Percentiles rank a stretch among this genome's conserved stretches.
These are phyloP conservation scores for Stentor coeruleus DNA, from an alignment of 73 alveolate species.

Conservation along the genomic window DNA sequence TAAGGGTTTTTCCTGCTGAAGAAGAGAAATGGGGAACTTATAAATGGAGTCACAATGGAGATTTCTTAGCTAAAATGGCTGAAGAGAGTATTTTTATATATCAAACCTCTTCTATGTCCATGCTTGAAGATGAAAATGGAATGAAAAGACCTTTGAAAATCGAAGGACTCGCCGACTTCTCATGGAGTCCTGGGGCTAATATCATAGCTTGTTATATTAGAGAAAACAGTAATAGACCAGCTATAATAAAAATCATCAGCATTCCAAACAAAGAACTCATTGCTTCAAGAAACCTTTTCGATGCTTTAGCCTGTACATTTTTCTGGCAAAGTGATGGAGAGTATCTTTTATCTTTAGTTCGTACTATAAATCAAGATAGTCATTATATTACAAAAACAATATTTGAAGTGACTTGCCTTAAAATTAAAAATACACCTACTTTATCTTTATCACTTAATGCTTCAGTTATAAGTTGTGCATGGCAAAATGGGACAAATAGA, in stretches of 20 bases:
- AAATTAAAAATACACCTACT: background rate
- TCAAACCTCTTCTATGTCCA: background rate
- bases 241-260: background rate
- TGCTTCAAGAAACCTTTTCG: slow-evolving; percentile 14
- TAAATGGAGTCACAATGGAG: slow-evolving; percentile 21
- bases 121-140: slow-evolving; percentile 13
- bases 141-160: background rate
- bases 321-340: background rate
- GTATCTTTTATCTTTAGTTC: background rate
- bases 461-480: background rate
- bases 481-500: background rate
- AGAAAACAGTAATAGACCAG: background rate
- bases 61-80: slow-evolving; percentile 7
- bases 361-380: background rate
- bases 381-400: background rate
- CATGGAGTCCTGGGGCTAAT: slow-evolving; percentile 11
- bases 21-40: slow-evolving; percentile 27
- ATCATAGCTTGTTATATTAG: background rate
- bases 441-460: background rate
- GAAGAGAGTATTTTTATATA: background rate
- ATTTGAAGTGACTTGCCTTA: background rate
- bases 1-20: slow-evolving; percentile 15
- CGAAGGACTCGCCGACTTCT: background rate
- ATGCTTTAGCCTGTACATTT: background rate
- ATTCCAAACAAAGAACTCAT: slow-evolving; percentile 18